These are phyloP conservation scores for Peronosclerospora sorghi DNA, from an alignment of 352 stramenopile genomes.

Conservation along the genomic window DNA sequence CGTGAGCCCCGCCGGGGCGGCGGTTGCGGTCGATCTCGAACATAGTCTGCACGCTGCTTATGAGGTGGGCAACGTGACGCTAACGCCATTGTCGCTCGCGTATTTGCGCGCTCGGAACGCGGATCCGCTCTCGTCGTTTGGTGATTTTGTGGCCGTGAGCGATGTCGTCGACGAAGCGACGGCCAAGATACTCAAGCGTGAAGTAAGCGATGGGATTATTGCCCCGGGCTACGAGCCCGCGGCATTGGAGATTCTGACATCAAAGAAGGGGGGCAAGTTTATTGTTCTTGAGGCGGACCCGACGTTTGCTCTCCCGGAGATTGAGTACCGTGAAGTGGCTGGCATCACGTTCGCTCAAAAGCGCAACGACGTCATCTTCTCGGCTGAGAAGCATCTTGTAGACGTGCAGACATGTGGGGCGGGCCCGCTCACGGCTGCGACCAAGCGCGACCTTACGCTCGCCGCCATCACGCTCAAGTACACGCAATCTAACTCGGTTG, in stretches of 20 bases:
- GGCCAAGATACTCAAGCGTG: conserved; percentile 96
- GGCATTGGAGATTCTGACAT: conserved; percentile 95
- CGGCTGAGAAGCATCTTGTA: conserved; percentile 82
- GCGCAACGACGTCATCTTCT: conserved; percentile 95
- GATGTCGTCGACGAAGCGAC: conserved; percentile 98
- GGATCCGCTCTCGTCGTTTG: conserved; percentile 98
- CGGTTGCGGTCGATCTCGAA: conserved; percentile 95
- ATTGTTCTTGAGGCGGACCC: conserved; percentile 95
- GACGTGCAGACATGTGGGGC: conserved; percentile 87
- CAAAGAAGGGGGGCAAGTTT: conserved; percentile 99
- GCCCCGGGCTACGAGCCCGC: conserved; percentile 96
- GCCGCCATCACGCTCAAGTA: conserved; percentile 99
- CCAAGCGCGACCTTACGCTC: conserved; percentile 95
- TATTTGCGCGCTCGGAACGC: conserved; percentile 98
- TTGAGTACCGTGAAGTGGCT: conserved; percentile 98
- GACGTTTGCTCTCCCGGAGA: conserved; percentile 85
- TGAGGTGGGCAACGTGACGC: conserved; percentile 83
- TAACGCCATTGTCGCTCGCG: conserved; percentile 93
- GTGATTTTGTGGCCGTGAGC: conserved; percentile 97
- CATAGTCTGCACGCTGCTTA: conserved; percentile 90
- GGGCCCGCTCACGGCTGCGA: conserved; percentile 80
- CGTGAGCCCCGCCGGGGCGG: conserved; percentile 92
- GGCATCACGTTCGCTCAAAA: conserved; percentile 98
- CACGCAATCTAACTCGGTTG: conserved; percentile 98
- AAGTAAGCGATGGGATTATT: conserved; percentile 99